phyloP scores from a whole-genome alignment of 371 early-diverging fungal species.

The Vairimorpha necatrix region DNA sequence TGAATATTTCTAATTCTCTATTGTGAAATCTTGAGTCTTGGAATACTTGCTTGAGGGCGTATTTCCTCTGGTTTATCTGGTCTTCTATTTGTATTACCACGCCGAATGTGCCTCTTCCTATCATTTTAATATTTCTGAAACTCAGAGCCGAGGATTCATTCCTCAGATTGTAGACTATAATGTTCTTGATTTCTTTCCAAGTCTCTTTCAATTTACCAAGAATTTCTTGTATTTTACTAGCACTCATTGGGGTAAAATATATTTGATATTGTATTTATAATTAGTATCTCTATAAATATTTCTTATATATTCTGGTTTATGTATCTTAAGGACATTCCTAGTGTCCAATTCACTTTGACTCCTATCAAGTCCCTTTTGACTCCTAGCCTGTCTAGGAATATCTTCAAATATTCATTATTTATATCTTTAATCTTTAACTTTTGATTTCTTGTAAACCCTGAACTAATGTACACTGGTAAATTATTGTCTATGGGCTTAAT shows the following conservation, averaged over 20 bases:
- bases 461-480: background rate
- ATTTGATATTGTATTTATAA: too few species aligned
- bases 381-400: background rate
- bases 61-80: conserved; percentile 6
- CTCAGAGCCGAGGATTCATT: conserved; percentile 9
- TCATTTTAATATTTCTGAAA: conserved; percentile 40
- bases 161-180: background rate
- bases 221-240: conserved; percentile 17
- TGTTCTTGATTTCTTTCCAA: conserved; percentile 16
- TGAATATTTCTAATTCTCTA: conserved; percentile 57
- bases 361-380: background rate
- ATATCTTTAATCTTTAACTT: background rate
- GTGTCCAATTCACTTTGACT: background rate
- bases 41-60: conserved; percentile 60
- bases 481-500: background rate
- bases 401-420: background rate
- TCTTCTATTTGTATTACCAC: conserved; percentile 49
- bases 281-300: too few species aligned
- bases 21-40: conserved; percentile 55
- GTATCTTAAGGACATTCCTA: background rate
- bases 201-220: conserved; percentile 4
- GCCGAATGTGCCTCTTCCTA: conserved; percentile 63
- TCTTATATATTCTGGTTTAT: too few species aligned
- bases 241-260: background rate
- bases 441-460: background rate